Base-by-base conservation (phyloP, 768 basidiomycete genomes). In the Tylopilus balloui region DNA sequence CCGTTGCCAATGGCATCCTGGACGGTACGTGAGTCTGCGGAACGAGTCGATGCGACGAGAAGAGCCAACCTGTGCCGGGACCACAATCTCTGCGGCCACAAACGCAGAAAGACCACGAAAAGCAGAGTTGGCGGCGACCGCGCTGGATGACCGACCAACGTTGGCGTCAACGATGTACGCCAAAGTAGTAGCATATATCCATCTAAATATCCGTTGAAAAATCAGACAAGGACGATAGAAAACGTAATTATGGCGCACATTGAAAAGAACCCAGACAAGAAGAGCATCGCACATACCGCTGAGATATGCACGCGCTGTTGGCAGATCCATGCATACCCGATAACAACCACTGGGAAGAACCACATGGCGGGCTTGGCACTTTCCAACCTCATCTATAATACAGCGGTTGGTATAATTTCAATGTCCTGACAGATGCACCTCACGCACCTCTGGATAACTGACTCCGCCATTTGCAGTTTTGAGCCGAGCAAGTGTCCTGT, bases 141-240 rank as follows among this genome's bases (percentile, higher is more conserved):
- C 90, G 2, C 80, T 81, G 0, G 88, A 85, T 0, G 88, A 88
- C 14, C 83, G 78, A 6, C 92, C 92, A 3, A 75, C 73, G 57
- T 94, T 96, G 9, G 90, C 81, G 61, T 96, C 92, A 3, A 93
- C 90, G 28, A 94, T 78, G 62, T 92, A 94, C 0, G 92, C 85
- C 27, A 96, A 70, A 0, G 86, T 84, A 36, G 80, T 83, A 1
- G 83, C 69, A 63, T 88, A 87, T 42, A 83, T 80, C 66, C 74
- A 74, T 61, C 78, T 81, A 13, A 31, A 5, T n/a, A 31, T 3
- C 14, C 9, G 8, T 27, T 8, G 0, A n/a, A 34, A n/a, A 9
- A 15, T 48, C 17, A 57, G 25, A n/a, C 3, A 3, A 21, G 15
- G 8, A 27, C 38, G 29, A n/a, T 20, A 1, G 19, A 29, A 11